Evolutionary conservation across 2,329 filamentous ascomycete genomes (phyloP).

Genomic region (Clarireedia monteithiana): DNA sequence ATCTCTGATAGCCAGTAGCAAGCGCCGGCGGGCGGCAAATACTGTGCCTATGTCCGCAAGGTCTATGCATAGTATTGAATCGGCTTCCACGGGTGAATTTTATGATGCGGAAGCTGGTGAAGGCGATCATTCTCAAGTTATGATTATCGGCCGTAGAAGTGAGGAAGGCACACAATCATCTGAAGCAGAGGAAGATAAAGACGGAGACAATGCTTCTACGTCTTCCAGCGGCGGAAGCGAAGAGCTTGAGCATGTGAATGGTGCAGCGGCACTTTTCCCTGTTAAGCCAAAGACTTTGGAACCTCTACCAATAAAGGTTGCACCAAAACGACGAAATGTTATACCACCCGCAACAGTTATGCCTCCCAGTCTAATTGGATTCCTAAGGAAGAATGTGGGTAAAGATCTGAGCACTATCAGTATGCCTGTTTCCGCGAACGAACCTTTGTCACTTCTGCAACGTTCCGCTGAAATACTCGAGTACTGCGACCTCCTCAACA

Average conservation of each 20-base stretch:
- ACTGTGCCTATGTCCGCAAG: constrained; percentile 40
- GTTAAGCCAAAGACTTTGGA: constrained; percentile 64
- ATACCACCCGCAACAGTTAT: constrained; percentile 67
- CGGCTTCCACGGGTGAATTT: constrained; percentile 77
- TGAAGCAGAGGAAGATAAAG: constrained; percentile 44
- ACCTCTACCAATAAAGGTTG: constrained; percentile 65
- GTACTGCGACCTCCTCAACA: constrained; percentile 77
- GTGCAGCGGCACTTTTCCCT: constrained; percentile 68
- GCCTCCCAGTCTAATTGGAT: constrained; percentile 87
- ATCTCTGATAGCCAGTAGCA: constrained; percentile 67
- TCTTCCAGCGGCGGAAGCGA: constrained; percentile 52
- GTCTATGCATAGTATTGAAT: constrained; percentile 63
- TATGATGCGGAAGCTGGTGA: constrained; percentile 79
- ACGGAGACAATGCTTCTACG: constrained; percentile 45
- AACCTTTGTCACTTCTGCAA: constrained; percentile 82
- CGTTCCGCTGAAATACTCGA: constrained; percentile 85
- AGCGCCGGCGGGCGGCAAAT: constrained; percentile 57
- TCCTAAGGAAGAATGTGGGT: constrained; percentile 93
- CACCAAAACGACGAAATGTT: constrained; percentile 58
- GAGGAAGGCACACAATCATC: constrained; percentile 50
- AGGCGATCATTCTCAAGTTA: constrained; percentile 51
- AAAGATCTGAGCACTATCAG: constrained; percentile 95
- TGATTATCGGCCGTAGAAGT: constrained; percentile 67
- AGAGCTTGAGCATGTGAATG: constrained; percentile 37
- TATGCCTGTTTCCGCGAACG: constrained; percentile 96